Evolutionary conservation across 2,329 filamentous ascomycete species (phyloP).

Genomic region (Trichoderma harzianum): DNA sequence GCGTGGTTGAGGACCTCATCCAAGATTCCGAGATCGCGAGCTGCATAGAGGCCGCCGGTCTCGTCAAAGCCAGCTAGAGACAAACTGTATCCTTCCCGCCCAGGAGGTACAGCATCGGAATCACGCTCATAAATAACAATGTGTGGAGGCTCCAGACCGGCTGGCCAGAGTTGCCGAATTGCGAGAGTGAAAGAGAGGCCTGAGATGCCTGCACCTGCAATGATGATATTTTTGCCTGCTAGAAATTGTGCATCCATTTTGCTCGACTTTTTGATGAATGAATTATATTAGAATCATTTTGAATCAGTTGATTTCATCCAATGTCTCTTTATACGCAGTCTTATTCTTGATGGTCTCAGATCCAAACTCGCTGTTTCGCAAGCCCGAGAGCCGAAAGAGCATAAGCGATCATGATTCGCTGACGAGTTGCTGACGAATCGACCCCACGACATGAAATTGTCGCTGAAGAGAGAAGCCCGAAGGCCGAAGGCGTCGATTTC

Average conservation of each 20-base stretch:
- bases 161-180: constrained; percentile 34
- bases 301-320: background rate
- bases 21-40: constrained; percentile 34
- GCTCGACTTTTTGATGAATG: background rate
- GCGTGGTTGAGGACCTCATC: constrained; percentile 28
- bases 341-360: background rate
- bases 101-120: constrained; percentile 23
- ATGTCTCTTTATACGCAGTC: background rate
- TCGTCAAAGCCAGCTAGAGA: constrained; percentile 31
- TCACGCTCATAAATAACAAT: constrained; percentile 39
- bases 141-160: constrained; percentile 25
- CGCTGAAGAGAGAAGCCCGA: background rate
- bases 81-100: constrained; percentile 34
- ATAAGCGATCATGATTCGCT: background rate
- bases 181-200: constrained; percentile 38
- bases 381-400: background rate
- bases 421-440: background rate
- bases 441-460: background rate
- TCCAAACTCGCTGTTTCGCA: background rate
- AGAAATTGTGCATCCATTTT: constrained; percentile 23
- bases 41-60: constrained; percentile 31
- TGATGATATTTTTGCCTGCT: constrained; percentile 35
- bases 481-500: background rate
- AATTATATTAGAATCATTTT: background rate
- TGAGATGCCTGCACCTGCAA: constrained; percentile 39